Percentiles rank a stretch among this genome's conserved stretches.
phyloP scores from a whole-genome alignment of 192 early-diverging fungal species.

The Geranomyces michiganensis region DNA sequence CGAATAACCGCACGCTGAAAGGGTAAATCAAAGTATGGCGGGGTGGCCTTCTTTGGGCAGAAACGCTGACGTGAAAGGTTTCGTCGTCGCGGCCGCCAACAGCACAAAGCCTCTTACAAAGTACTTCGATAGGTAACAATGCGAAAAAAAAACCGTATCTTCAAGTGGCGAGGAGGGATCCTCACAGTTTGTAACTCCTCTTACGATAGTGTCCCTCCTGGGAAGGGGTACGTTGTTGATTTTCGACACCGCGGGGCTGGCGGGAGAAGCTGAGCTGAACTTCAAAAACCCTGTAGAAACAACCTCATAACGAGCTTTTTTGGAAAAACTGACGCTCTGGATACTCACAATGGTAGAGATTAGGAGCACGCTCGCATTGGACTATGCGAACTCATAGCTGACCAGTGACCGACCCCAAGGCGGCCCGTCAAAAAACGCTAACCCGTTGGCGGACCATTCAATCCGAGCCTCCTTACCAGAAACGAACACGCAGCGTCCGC shows the following conservation, averaged over 20 bases:
- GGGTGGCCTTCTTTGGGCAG: too few species aligned
- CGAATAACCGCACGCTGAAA: too few species aligned
- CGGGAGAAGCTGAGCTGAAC: neutral
- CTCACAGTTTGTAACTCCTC: neutral
- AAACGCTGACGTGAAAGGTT: neutral
- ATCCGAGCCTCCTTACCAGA: neutral
- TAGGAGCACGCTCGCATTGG: neutral
- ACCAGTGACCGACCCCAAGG: neutral
- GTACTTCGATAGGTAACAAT: conserved; percentile 18
- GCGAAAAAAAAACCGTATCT: too few species aligned
- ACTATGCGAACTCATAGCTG: neutral
- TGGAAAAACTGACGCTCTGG: neutral
- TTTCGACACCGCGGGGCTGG: neutral
- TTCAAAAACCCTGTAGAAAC: neutral
- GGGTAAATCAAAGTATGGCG: too few species aligned
- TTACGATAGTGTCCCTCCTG: conserved; percentile 7
- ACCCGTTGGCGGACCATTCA: neutral
- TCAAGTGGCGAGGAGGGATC: neutral
- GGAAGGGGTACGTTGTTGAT: conserved; percentile 1
- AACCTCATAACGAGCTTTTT: conserved; percentile 15
- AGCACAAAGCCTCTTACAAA: conserved; percentile 14
- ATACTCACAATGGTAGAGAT: neutral
- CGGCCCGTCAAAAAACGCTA: neutral
- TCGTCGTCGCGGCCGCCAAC: neutral
- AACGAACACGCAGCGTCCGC: too few species aligned